A percentile compares a stretch with the other conserved stretches of the same genome.
Conservation (phyloP, 805 yeast genomes). For the Yarrowia osloensis region DNA sequence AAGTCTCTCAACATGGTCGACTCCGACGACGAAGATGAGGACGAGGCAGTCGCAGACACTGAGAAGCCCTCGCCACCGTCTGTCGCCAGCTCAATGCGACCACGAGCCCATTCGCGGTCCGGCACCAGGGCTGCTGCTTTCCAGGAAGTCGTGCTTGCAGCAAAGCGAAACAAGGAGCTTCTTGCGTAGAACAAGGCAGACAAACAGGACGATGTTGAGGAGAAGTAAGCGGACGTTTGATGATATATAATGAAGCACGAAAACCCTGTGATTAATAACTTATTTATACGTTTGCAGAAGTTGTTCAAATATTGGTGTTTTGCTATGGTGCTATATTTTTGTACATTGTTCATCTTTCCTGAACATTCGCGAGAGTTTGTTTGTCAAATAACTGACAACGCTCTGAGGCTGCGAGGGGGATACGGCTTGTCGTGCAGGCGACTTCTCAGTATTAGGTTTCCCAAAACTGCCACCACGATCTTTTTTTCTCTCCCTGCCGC, state of each 20-base stretch:
- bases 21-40: constrained; percentile 55
- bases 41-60: constrained; percentile 39
- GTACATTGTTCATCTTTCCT: too few species aligned
- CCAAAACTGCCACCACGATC: too few species aligned
- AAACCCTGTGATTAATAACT: background rate
- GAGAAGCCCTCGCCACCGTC: background rate
- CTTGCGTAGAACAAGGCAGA: constrained; percentile 31
- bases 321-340: background rate
- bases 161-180: constrained; percentile 58
- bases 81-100: constrained; percentile 13
- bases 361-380: background rate
- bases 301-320: too few species aligned
- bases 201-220: background rate
- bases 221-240: background rate
- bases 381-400: background rate
- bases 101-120: constrained; percentile 21
- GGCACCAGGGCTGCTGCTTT: constrained; percentile 42
- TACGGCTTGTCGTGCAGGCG: background rate
- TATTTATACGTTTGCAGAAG: background rate
- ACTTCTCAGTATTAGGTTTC: background rate
- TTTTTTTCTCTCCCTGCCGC: too few species aligned
- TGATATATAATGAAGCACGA: background rate
- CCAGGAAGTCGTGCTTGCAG: constrained; percentile 71
- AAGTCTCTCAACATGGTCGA: constrained; percentile 60
- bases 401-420: too few species aligned